A percentile compares a stretch with the other conserved stretches of the same genome.
Conservation (phyloP, 1,284 basidiomycete species). For the Malassezia dermatis region DNA sequence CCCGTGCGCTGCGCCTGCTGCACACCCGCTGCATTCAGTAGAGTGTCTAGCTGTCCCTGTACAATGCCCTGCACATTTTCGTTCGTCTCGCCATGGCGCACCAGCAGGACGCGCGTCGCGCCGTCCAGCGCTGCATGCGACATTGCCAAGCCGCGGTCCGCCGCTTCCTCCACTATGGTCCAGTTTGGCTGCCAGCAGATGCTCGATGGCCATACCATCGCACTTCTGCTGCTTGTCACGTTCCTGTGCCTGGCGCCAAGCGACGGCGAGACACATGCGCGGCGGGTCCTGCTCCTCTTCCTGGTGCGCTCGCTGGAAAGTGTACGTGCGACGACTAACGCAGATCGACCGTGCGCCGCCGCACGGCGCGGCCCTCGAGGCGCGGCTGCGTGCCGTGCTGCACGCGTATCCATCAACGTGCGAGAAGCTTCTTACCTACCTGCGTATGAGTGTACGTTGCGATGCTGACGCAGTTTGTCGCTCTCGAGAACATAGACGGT, state of each 20-base stretch:
- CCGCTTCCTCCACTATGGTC: conserved; percentile 6
- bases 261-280: neutral
- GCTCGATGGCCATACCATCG: conserved; percentile 8
- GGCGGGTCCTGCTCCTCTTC: conserved; percentile 4
- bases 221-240: conserved; percentile 13
- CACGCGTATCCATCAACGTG: neutral
- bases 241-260: conserved; percentile 6
- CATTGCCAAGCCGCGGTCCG: conserved; percentile 1
- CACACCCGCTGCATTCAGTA: conserved; percentile 31
- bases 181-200: conserved; percentile 5
- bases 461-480: neutral
- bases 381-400: neutral
- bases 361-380: neutral
- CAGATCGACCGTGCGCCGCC: conserved; percentile 10
- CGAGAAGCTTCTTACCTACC: neutral
- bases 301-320: conserved; percentile 10
- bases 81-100: conserved; percentile 43
- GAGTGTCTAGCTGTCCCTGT: conserved; percentile 44
- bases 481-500: conserved; percentile 8
- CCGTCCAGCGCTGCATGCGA: neutral
- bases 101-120: conserved; percentile 25
- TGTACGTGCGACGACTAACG: neutral
- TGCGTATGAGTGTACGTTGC: neutral
- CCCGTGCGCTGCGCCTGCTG: conserved; percentile 33
- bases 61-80: conserved; percentile 42